A percentile compares a stretch with the other conserved stretches of the same genome.
Conservation (phyloP, 2,329 filamentous ascomycete genomes). For the Hymenoscyphus repandus region DNA sequence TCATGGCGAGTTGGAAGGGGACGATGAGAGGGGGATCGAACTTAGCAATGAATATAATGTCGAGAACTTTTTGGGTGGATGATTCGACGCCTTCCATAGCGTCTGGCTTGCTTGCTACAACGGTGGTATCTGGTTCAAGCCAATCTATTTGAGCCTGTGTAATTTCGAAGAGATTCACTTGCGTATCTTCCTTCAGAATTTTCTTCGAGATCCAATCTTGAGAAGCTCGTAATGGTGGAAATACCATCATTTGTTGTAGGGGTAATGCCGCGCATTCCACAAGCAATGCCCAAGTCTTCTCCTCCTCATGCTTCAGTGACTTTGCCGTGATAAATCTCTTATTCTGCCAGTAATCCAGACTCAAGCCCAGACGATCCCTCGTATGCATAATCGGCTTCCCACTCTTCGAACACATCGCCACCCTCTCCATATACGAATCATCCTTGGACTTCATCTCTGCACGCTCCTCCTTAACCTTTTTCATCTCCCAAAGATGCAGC, state of each 20-base stretch:
- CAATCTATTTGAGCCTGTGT: conserved; percentile 49
- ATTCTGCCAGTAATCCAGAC: conserved; percentile 74
- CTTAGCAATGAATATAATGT: conserved; percentile 68
- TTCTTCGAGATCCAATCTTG: conserved; percentile 67
- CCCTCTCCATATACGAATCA: conserved; percentile 34
- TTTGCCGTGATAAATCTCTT: conserved; percentile 43
- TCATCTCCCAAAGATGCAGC: conserved; percentile 67
- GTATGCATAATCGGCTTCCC: conserved; percentile 69
- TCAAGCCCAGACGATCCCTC: conserved; percentile 60
- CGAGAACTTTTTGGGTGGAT: conserved; percentile 50
- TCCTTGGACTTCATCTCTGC: conserved; percentile 39
- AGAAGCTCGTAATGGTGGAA: conserved; percentile 63
- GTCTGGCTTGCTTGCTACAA: conserved; percentile 47
- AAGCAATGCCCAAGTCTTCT: conserved; percentile 58
- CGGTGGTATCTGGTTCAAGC: conserved; percentile 64
- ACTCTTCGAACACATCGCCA: conserved; percentile 58
- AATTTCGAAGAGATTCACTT: not conserved
- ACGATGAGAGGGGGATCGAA: conserved; percentile 71
- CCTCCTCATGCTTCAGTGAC: conserved; percentile 27
- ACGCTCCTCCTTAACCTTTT: conserved; percentile 46
- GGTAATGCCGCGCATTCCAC: conserved; percentile 56
- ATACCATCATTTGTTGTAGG: conserved; percentile 29
- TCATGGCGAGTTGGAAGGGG: conserved; percentile 57
- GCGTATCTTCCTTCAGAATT: conserved; percentile 33
- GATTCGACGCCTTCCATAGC: conserved; percentile 50